Conservation (phyloP, 305 asterid genomes). For the Andrographis paniculata region DNA sequence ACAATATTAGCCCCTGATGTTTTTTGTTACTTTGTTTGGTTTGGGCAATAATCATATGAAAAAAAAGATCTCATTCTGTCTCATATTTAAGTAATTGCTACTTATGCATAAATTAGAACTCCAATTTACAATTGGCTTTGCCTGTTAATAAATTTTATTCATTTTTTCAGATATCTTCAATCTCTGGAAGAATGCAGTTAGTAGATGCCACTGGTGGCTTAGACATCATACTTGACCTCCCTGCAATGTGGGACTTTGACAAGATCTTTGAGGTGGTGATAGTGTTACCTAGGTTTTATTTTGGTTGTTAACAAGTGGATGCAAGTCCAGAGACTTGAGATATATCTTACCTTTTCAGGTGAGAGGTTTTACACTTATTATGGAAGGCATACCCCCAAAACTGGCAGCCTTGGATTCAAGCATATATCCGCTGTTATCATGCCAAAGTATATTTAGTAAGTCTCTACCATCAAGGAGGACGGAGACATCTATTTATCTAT, state of each 20-base stretch:
- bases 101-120: conserved; percentile 9
- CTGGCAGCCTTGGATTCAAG: conserved; percentile 30
- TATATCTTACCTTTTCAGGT: conserved; percentile 36
- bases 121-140: conserved; percentile 14
- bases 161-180: conserved; percentile 49
- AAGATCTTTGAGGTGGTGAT: conserved; percentile 62
- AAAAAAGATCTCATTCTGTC: conserved; percentile 3
- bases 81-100: conserved; percentile 1
- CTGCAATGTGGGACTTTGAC: conserved; percentile 43
- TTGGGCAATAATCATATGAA: conserved; percentile 1
- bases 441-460: conserved; percentile 52
- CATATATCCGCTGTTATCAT: conserved; percentile 44
- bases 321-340: conserved; percentile 8
- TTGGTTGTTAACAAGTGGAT: conserved; percentile 6
- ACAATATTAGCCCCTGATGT: background rate
- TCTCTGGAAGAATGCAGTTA: conserved; percentile 83
- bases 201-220: conserved; percentile 83
- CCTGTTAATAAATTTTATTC: conserved; percentile 9
- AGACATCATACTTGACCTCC: conserved; percentile 53
- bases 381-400: conserved; percentile 54
- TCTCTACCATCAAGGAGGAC: conserved; percentile 28
- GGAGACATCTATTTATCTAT: conserved; percentile 38
- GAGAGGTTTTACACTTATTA: conserved; percentile 38
- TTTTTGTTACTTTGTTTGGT: background rate
- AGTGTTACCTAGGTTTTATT: conserved; percentile 13